Percentiles rank a stretch among this genome's conserved stretches.
Evolutionary conservation across 768 basidiomycete species (phyloP).

Genomic region (Leccinum ochraceum): DNA sequence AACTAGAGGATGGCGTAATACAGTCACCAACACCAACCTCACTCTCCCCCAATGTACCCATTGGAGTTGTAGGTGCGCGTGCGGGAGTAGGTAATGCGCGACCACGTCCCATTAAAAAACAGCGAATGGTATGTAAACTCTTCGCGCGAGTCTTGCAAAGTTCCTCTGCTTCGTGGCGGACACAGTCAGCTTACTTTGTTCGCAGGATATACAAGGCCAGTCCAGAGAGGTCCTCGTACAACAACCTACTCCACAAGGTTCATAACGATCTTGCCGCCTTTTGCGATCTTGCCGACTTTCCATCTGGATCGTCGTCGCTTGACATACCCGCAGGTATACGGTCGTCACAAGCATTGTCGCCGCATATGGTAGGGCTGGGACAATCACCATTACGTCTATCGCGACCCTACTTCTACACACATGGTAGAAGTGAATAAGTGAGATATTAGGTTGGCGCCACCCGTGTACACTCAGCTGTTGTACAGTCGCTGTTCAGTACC

Average conservation of each 20-base stretch:
- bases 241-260: slow-evolving; percentile 74
- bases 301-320: slow-evolving; percentile 9
- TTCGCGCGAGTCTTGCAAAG: background rate
- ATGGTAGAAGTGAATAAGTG: slow-evolving; percentile 15
- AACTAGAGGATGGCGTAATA: slow-evolving; percentile 27
- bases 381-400: slow-evolving; percentile 2
- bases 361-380: slow-evolving; percentile 8
- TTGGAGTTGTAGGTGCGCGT: slow-evolving; percentile 48
- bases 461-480: slow-evolving; percentile 26
- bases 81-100: slow-evolving; percentile 58
- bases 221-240: slow-evolving; percentile 63
- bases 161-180: background rate
- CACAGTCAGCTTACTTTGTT: slow-evolving; percentile 9
- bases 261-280: slow-evolving; percentile 33
- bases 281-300: slow-evolving; percentile 7
- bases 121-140: slow-evolving; percentile 58
- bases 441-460: slow-evolving; percentile 14
- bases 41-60: slow-evolving; percentile 26
- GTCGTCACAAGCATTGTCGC: slow-evolving; percentile 4
- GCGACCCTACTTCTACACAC: slow-evolving; percentile 12
- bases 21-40: slow-evolving; percentile 25
- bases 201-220: slow-evolving; percentile 65
- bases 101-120: slow-evolving; percentile 76
- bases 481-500: slow-evolving; percentile 25
- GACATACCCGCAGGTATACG: slow-evolving; percentile 11